Conservation (phyloP, 2,329 filamentous ascomycete genomes). For the Trichoderma sp. region DNA sequence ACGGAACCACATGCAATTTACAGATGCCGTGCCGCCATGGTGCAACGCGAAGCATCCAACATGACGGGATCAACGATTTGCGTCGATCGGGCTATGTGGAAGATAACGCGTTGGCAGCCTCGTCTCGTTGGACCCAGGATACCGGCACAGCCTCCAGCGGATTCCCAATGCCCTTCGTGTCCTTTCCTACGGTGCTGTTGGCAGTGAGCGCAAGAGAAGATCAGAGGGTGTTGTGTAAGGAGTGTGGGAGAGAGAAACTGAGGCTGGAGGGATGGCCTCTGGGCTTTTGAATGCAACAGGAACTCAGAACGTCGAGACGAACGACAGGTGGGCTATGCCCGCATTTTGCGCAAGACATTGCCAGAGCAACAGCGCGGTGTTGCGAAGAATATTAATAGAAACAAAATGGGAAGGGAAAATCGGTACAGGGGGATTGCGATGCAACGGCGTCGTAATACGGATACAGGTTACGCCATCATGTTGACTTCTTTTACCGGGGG, state of each 20-base stretch:
- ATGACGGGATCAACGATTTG: constrained; percentile 2
- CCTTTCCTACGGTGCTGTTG: background rate
- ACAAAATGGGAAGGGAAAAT: background rate
- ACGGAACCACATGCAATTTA: constrained; percentile 15
- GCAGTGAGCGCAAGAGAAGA: background rate
- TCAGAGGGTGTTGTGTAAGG: background rate
- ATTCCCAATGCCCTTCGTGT: background rate
- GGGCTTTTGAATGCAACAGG: constrained; percentile 18
- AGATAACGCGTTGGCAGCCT: constrained; percentile 5
- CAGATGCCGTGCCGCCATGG: constrained; percentile 9
- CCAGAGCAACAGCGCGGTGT: constrained; percentile 24
- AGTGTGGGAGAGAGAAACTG: background rate
- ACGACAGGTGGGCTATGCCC: constrained; percentile 14
- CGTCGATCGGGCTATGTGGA: background rate
- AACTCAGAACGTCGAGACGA: background rate
- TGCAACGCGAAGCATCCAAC: constrained; percentile 4
- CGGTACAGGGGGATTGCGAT: background rate
- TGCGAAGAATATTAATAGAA: constrained; percentile 21
- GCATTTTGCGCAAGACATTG: constrained; percentile 15
- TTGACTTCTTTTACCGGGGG: background rate
- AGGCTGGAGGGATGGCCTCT: constrained; percentile 14
- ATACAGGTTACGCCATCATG: too few relatives aligned
- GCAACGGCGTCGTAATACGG: too few relatives aligned
- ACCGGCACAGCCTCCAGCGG: too few relatives aligned
- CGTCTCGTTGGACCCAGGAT: background rate